Conservation (phyloP, 2,329 filamentous ascomycete genomes). For the Cucurbitaria berberidis region DNA sequence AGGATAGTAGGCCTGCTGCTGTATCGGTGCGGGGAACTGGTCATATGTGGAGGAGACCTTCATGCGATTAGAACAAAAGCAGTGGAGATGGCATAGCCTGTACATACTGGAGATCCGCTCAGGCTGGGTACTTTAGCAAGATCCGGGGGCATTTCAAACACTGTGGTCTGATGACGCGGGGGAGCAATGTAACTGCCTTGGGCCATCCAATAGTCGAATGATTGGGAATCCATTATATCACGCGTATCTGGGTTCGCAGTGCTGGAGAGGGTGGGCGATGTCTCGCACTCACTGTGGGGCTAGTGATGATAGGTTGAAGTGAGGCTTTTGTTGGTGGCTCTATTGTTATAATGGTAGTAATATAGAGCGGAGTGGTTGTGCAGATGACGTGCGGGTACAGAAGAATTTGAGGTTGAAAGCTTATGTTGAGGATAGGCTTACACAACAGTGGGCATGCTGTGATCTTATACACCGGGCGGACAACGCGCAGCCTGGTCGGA, state of each 20-base stretch:
- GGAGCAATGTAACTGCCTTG: conserved; percentile 42
- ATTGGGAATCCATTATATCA: conserved; percentile 44
- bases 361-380: not conserved
- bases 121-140: conserved; percentile 48
- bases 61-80: conserved; percentile 7
- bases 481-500: conserved; percentile 27
- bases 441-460: conserved; percentile 38
- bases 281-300: conserved; percentile 2
- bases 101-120: conserved; percentile 48
- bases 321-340: not conserved
- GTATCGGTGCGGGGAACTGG: conserved; percentile 40
- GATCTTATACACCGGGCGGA: conserved; percentile 42
- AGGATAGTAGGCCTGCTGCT: conserved; percentile 42
- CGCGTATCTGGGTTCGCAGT: not conserved
- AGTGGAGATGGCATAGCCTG: not conserved
- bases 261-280: conserved; percentile 14
- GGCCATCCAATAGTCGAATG: conserved; percentile 47
- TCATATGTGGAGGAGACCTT: conserved; percentile 48
- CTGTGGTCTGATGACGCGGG: conserved; percentile 39
- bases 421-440: conserved; percentile 38
- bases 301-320: not conserved
- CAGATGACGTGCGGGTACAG: conserved; percentile 3
- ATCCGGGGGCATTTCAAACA: conserved; percentile 45
- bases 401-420: conserved; percentile 20
- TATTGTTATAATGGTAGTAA: conserved; percentile 1